Base-by-base conservation (phyloP, 2,329 filamentous ascomycete species). In the Phaeosphaeria sp. region DNA sequence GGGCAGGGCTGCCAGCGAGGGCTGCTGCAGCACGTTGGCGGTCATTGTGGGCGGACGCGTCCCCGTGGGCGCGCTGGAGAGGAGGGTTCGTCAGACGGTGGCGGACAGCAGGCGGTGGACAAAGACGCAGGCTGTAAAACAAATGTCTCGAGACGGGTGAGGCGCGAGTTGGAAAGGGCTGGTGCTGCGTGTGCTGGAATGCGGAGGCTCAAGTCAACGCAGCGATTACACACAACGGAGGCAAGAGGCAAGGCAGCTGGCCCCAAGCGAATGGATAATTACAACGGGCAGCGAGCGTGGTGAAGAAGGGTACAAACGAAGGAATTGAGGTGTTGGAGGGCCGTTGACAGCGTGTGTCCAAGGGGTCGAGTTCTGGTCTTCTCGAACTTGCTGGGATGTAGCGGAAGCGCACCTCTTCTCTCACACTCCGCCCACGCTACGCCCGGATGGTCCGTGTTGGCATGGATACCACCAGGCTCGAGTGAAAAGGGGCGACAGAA, bases 1-100 rank as follows among this genome's bases (percentile, higher is more conserved):
- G 87, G 48, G 95, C 94, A 55, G 52, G 24, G 52, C 52, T n/a
- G 52, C 36, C 66, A 99, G 83, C 60, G 92, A 89, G 21, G 94
- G 93, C 70, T 99, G 83, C 59, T 77, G 85, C 76, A 75, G 79
- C 61, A 73, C 75, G 64, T 74, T 87, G 78, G 85, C 81, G 74
- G 87, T 83, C 87, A 90, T 90, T 75, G 68, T 82, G 76, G 76
- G 65, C 61, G 76, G 64, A 68, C 69, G 73, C 72, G 75, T 77
- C 75, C 76, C 75, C 62, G 66, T 56, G 70, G 74, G 74, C 74
- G 71, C 74, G 75, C 67, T 56, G 60, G 72, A 62, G 63, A 67
- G 71, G 63, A 59, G 71, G 56, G 57, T 42, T 53, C 49, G 59
- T 67, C 71, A 73, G 63, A 62, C 62, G 63, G 51, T 36, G 53